Evolutionary conservation across 139 green algal genomes (phyloP), one percentile per base, ranked within the genome.

Genomic region (Chlamydomonas schloesseri): DNA sequence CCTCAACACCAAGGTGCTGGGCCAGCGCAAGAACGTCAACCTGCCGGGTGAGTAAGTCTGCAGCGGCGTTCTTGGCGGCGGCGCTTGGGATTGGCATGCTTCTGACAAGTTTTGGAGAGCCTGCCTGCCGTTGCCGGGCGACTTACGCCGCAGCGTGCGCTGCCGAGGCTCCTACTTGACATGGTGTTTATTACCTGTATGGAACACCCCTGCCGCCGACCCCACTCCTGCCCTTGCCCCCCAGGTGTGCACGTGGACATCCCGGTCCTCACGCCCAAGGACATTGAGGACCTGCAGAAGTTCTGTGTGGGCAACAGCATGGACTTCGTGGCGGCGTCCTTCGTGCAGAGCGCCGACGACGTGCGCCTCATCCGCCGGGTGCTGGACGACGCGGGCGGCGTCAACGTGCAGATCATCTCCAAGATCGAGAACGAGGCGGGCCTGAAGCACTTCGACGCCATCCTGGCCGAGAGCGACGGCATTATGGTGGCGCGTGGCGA

Each of bases 381-480:
- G 79, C 90, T 96, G 71, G 88, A 92, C 74, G 81, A 92, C 13
- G 88, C 64, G 33, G 92, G 91, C 42, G 92, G 93, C 14, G 20
- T 85, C n/a, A 46, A 62, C 29, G 81, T 97, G n/a, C 91, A 94
- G 83, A 97, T 97, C 89, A 97, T 97, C 72, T 90, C 80, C 85
- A 97, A 97, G 90, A 95, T 97, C 71, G 94, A 97, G 88, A 96
- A 96, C 86, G 83, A 92, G 83, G 93, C 91, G 42, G 94, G 93
- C 1, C 83, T 96, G 65, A 50, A 88, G 67, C 90, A 96, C 89
- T 94, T 84, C 58, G 71, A 91, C 57, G 87, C 84, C 46, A 95
- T 95, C 75, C 85, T 96, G 29, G 73, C 89, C 60, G 87, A 89
- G 67, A 94, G 88, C 24, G 94, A 96, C 83, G 94, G 90, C 72